These are phyloP conservation scores for Colletotrichum salicis DNA, from an alignment of 2,329 filamentous ascomycete genomes.

Conservation along the genomic window DNA sequence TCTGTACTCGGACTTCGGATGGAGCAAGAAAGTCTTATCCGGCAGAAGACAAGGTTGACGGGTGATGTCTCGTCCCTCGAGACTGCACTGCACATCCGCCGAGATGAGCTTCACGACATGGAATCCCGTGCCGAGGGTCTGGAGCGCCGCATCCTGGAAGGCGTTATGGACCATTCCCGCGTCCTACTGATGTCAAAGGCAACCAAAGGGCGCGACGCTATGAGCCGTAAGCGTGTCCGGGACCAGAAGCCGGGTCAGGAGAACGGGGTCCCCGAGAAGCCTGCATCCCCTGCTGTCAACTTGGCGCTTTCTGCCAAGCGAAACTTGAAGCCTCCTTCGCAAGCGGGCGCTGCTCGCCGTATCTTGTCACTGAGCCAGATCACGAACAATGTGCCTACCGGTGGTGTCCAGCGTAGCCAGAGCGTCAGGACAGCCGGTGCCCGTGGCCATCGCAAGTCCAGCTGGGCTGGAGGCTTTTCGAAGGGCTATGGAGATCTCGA, in stretches of 20 bases:
- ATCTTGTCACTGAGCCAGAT: constrained; percentile 95
- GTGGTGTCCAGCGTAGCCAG: constrained; percentile 79
- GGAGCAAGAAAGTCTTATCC: constrained; percentile 79
- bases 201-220: constrained; percentile 61
- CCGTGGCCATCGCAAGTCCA: constrained; percentile 70
- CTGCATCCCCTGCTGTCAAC: constrained; percentile 53
- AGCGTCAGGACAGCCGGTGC: constrained; percentile 73
- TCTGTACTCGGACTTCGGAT: constrained; percentile 68
- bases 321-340: constrained; percentile 56
- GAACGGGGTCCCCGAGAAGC: constrained; percentile 37
- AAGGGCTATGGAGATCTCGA: constrained; percentile 65
- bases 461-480: constrained; percentile 68
- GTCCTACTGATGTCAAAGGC: constrained; percentile 83
- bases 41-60: constrained; percentile 81
- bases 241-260: constrained; percentile 53
- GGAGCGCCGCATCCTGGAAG: constrained; percentile 92
- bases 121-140: constrained; percentile 87
- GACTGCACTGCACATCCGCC: constrained; percentile 86
- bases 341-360: constrained; percentile 73
- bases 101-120: constrained; percentile 92
- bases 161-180: constrained; percentile 95
- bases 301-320: constrained; percentile 66
- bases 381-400: constrained; percentile 74
- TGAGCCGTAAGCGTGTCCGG: constrained; percentile 67
- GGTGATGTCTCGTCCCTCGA: constrained; percentile 92